Evolutionary conservation across 495 filamentous ascomycete genomes (phyloP), one percentile per base, ranked within the genome.

Genomic region (Aspergillus baeticus): DNA sequence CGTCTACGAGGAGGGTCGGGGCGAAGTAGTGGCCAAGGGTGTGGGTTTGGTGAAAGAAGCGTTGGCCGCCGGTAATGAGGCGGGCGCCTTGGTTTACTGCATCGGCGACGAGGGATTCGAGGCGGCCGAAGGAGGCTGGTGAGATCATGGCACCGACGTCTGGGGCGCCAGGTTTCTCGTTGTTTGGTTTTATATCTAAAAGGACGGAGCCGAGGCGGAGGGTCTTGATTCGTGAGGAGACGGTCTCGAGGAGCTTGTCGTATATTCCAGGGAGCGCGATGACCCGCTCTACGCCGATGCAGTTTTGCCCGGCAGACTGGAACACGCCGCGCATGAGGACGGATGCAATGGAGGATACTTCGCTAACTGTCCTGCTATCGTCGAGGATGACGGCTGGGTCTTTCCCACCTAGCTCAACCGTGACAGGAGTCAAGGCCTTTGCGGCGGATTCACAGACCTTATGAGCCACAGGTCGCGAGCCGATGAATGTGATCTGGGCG

Each of bases 241-340:
- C 83, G 52, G 88, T 77, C 13, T 76, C 63, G 51, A 96, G 76
- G 23, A 99, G 82, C 38, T 77, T 74, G 43, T 85, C 70, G 77
- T 98, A 98, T 39, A 85, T 77, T 17, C 74, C 74, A 1, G 91
- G 88, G 10, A 87, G 79, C 43, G 88, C 89, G 63, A 99, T 84
- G 68, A 98, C 86, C 37, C 94, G 88, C 73, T 99, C 94, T 54
- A 96, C 90, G 55, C 95, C 94, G 69, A 98, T 91, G 72, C 94
- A 99, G 73, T 99, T 99, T 67, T 99, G 94, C 1, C 94, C 94
- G n/a, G 92, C 85, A 52, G 92, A 90, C 70, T 97, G 93, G 77
- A 98, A 99, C 31, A 88, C 87, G 38, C 92, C 94, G 48, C 95
- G 86, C 76, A 98, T 83, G 58, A 98, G 81, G 56, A 92, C 87